These are phyloP conservation scores for Stachybotrys elegans DNA, from an alignment of 2,329 filamentous ascomycete species.

Conservation along the genomic window DNA sequence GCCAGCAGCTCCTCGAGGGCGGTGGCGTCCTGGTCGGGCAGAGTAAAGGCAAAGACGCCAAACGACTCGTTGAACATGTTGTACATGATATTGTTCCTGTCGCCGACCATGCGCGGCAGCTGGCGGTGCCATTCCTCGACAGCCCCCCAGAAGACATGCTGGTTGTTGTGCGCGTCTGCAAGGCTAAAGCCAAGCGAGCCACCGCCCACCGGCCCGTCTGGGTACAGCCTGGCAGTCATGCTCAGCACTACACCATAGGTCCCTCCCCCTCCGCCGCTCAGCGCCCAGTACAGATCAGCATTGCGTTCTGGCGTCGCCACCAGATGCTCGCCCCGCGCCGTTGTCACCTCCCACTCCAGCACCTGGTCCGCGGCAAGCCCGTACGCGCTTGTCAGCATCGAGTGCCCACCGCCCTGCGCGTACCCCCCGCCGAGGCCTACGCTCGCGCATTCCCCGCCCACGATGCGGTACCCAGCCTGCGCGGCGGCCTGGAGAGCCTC, in stretches of 20 bases:
- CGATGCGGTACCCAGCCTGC: slow-evolving; percentile 36
- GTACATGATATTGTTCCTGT: neutral
- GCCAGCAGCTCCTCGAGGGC: no score
- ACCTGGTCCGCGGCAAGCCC: slow-evolving; percentile 46
- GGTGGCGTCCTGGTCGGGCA: neutral
- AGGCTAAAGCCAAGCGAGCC: neutral
- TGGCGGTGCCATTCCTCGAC: neutral
- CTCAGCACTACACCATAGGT: slow-evolving; percentile 49
- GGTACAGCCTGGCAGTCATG: slow-evolving; percentile 39
- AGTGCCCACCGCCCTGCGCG: slow-evolving; percentile 42
- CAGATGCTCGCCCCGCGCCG: slow-evolving; percentile 34
- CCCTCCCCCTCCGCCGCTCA: slow-evolving; percentile 45
- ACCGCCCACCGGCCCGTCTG: slow-evolving; percentile 17
- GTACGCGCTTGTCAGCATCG: slow-evolving; percentile 31
- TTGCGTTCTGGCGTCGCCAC: slow-evolving; percentile 31
- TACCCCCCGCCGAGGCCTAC: slow-evolving; percentile 40
- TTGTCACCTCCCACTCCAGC: slow-evolving; percentile 38
- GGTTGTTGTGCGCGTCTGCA: neutral
- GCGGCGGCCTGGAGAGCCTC: slow-evolving; percentile 45
- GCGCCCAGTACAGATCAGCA: slow-evolving; percentile 49
- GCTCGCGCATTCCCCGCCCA: slow-evolving; percentile 45
- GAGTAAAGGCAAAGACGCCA: neutral
- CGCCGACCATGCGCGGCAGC: neutral
- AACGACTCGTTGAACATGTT: neutral
- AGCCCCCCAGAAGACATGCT: neutral